Evolutionary conservation across 495 filamentous ascomycete species (phyloP), one percentile per base, ranked within the genome.

Genomic region (Hypoxylon intermedium): DNA sequence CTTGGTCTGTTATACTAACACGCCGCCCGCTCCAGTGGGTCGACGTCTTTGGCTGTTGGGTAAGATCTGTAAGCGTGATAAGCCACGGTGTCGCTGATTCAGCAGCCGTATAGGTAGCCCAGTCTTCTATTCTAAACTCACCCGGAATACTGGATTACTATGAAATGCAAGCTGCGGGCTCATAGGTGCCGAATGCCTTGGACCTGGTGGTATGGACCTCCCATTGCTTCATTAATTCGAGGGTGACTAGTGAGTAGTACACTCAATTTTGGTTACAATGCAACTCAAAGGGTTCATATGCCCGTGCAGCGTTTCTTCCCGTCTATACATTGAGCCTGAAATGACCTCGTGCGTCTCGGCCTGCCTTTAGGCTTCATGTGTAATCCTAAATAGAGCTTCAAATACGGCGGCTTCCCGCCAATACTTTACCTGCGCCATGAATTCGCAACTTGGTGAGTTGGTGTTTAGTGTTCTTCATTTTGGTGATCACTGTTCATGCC

Each of bases 291-390:
- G 51, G 20, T 28, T 19, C n/a, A 20, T 6, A 16, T 52, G 15
- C 34, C 34, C 28, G 23, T 34, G 43, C 34, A 53, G 43, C 30
- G 51, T 31, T 19, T 46, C 52, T 45, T 51, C 43, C 41, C 50
- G 18, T 24, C 9, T 11, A 23, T 40, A 46, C 21, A 62, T 62
- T 62, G 52, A 62, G 58, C 51, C 58, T 62, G 41, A 62, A 62
- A 37, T 9, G 50, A 21, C 7, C 19, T 24, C 37, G 30, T 34
- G 19, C 6, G 36, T 9, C 20, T 51, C 5, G 7, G 3, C 12
- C 18, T 43, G 18, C 40, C 6, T 21, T 4, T 18, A 18, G 5
- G 18, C 37, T 13, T 40, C 37, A 44, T 24, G 11, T 44, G 13
- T 6, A 42, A 5, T 42, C 19, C 5, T 16, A 7, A 26, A 26